Percentiles rank a stretch among this genome's conserved stretches.
Evolutionary conservation across 352 stramenopile genomes (phyloP).

Genomic region (Phytophthora sansomeana): DNA sequence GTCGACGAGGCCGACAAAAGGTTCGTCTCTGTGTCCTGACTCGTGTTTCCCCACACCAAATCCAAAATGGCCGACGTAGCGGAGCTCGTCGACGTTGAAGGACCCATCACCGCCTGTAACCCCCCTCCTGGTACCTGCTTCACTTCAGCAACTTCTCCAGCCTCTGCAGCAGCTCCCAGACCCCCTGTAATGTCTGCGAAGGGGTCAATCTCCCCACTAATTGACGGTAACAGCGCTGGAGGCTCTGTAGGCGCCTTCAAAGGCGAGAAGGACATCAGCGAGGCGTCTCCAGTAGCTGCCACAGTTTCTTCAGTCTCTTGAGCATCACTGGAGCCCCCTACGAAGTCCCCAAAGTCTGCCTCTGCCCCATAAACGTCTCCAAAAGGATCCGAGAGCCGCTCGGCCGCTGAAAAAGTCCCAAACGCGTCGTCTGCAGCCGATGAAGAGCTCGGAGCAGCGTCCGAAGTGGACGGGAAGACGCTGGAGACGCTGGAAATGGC

Average conservation of each 20-base stretch:
- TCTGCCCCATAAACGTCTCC: conserved; percentile 44
- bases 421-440: conserved; percentile 43
- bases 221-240: conserved; percentile 30
- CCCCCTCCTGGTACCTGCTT: neutral
- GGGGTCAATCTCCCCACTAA: conserved; percentile 44
- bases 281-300: conserved; percentile 16
- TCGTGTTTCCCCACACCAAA: conserved; percentile 36
- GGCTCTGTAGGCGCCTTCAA: conserved; percentile 21
- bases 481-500: neutral
- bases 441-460: neutral
- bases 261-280: conserved; percentile 54
- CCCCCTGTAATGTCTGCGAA: conserved; percentile 48
- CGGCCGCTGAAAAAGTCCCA: conserved; percentile 49
- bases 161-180: neutral
- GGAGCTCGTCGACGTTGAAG: conserved; percentile 23
- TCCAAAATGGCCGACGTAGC: conserved; percentile 35
- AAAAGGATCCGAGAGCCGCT: conserved; percentile 47
- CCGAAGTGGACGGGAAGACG: conserved; percentile 1
- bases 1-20: conserved; percentile 9
- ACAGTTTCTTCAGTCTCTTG: neutral
- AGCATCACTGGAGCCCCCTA: neutral
- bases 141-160: neutral
- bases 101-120: neutral
- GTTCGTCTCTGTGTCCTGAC: conserved; percentile 14
- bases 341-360: conserved; percentile 32